phyloP scores from a whole-genome alignment of 768 basidiomycete genomes.

The Termitomyces bulborhizus region DNA sequence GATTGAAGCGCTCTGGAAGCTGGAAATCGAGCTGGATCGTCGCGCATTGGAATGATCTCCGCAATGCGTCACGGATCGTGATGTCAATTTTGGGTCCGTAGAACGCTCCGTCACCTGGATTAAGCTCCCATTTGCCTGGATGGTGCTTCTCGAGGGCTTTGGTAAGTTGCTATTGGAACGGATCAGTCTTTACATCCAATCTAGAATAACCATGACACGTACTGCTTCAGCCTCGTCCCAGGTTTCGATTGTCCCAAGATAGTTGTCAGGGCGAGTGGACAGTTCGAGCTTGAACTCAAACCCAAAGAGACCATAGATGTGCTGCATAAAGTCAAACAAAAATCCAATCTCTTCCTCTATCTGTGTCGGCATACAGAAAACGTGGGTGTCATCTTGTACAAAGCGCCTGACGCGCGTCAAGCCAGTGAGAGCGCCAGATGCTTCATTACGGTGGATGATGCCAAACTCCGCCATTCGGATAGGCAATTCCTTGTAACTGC shows the following conservation, averaged over 20 bases:
- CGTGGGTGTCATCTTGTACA: slow-evolving; percentile 97
- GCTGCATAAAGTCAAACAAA: slow-evolving; percentile 93
- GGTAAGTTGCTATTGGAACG: slow-evolving; percentile 61
- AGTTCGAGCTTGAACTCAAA: slow-evolving; percentile 92
- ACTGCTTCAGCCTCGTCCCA: slow-evolving; percentile 90
- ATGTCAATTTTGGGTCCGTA: slow-evolving; percentile 99
- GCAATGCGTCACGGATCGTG: slow-evolving; percentile 87
- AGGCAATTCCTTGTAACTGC: slow-evolving; percentile 92
- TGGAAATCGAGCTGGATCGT: slow-evolving; percentile 99
- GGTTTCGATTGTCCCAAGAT: slow-evolving; percentile 80
- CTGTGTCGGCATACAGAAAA: slow-evolving; percentile 96
- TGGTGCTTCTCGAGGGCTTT: slow-evolving; percentile 80
- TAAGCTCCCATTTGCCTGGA: slow-evolving; percentile 86
- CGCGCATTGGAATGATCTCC: slow-evolving; percentile 94
- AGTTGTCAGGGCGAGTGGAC: slow-evolving; percentile 94
- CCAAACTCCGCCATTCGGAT: slow-evolving; percentile 99
- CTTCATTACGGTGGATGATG: slow-evolving; percentile 94
- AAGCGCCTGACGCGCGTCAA: slow-evolving; percentile 91
- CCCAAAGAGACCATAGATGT: slow-evolving; percentile 90
- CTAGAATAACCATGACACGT: slow-evolving; percentile 12
- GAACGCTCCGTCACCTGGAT: slow-evolving; percentile 97
- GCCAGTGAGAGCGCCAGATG: slow-evolving; percentile 89
- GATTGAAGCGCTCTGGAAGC: slow-evolving; percentile 92
- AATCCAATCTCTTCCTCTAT: slow-evolving; percentile 81
- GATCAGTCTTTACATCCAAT: neutral